These are phyloP conservation scores for Hypoxylon sp. DNA, from an alignment of 2,329 filamentous ascomycete genomes.

Conservation along the genomic window DNA sequence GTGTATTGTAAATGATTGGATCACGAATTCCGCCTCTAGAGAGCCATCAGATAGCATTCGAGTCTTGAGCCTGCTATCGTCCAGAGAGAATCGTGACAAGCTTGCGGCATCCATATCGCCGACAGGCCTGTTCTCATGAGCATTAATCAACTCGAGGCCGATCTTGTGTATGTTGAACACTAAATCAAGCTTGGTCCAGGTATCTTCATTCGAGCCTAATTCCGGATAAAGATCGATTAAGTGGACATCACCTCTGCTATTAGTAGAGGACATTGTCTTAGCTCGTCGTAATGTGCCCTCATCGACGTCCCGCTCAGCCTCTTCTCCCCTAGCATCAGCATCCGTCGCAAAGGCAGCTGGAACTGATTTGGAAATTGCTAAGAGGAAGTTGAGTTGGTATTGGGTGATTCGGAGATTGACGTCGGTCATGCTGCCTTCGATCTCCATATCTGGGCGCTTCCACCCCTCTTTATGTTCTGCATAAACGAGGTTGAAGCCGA, in stretches of 20 bases:
- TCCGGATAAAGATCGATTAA: conserved; percentile 76
- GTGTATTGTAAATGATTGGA: conserved; percentile 93
- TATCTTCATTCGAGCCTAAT: conserved; percentile 75
- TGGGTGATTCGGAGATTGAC: conserved; percentile 92
- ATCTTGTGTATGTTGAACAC: conserved; percentile 91
- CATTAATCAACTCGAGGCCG: conserved; percentile 87
- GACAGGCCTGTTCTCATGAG: conserved; percentile 82
- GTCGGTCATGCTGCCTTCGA: conserved; percentile 92
- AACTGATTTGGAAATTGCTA: conserved; percentile 89
- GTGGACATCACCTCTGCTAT: conserved; percentile 57
- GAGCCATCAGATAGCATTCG: conserved; percentile 93
- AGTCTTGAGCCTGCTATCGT: conserved; percentile 91
- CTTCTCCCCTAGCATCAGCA: conserved; percentile 77
- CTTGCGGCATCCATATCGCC: conserved; percentile 83
- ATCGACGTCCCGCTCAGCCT: conserved; percentile 82
- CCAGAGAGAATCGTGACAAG: conserved; percentile 92
- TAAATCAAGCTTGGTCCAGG: conserved; percentile 94
- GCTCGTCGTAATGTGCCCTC: conserved; percentile 66
- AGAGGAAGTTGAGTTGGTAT: conserved; percentile 88
- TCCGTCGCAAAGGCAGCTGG: conserved; percentile 88
- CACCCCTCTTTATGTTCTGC: conserved; percentile 84
- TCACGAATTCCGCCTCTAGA: conserved; percentile 91
- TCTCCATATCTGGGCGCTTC: conserved; percentile 90
- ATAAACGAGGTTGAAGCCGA: conserved; percentile 93
- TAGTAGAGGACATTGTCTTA: conserved; percentile 60